Evolutionary conservation across 2,329 filamentous ascomycete genomes (phyloP).

Genomic region (Sclerotinia minor): DNA sequence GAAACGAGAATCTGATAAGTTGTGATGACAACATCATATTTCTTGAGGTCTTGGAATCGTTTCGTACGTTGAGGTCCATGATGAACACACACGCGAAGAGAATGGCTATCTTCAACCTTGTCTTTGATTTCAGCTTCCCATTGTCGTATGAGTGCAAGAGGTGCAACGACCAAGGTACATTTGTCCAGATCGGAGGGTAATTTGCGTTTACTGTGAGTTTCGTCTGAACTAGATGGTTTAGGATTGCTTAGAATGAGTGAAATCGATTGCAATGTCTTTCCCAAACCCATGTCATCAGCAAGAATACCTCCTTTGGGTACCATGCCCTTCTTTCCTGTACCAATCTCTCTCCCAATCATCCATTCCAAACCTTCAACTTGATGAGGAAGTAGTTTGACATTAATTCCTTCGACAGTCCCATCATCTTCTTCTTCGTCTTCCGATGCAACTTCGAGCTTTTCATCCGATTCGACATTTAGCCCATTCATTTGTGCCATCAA

Average conservation of each 20-base stretch:
- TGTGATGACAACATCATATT: slow-evolving; percentile 94
- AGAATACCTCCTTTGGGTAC: slow-evolving; percentile 92
- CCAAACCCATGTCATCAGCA: slow-evolving; percentile 95
- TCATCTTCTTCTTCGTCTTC: slow-evolving; percentile 56
- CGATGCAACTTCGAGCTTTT: slow-evolving; percentile 40
- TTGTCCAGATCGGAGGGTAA: slow-evolving; percentile 69
- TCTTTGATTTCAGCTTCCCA: slow-evolving; percentile 93
- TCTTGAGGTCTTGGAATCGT: slow-evolving; percentile 69
- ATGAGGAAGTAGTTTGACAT: slow-evolving; percentile 86
- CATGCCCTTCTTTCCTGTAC: slow-evolving; percentile 75
- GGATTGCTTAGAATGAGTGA: slow-evolving; percentile 82
- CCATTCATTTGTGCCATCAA: slow-evolving; percentile 43
- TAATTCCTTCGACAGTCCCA: slow-evolving; percentile 74
- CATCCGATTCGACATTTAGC: slow-evolving; percentile 47
- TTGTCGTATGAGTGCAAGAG: slow-evolving; percentile 90
- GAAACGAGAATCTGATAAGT: slow-evolving; percentile 96
- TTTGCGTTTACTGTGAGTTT: slow-evolving; percentile 60
- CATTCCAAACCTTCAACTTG: slow-evolving; percentile 92
- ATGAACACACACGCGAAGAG: slow-evolving; percentile 81
- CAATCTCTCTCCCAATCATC: slow-evolving; percentile 92
- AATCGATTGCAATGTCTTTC: slow-evolving; percentile 94
- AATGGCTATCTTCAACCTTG: slow-evolving; percentile 69
- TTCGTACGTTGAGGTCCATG: slow-evolving; percentile 87
- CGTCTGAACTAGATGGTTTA: slow-evolving; percentile 61
- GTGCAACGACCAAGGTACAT: slow-evolving; percentile 87